Evolutionary conservation across 768 basidiomycete species (phyloP).

Genomic region (Trametopsis cervina): DNA sequence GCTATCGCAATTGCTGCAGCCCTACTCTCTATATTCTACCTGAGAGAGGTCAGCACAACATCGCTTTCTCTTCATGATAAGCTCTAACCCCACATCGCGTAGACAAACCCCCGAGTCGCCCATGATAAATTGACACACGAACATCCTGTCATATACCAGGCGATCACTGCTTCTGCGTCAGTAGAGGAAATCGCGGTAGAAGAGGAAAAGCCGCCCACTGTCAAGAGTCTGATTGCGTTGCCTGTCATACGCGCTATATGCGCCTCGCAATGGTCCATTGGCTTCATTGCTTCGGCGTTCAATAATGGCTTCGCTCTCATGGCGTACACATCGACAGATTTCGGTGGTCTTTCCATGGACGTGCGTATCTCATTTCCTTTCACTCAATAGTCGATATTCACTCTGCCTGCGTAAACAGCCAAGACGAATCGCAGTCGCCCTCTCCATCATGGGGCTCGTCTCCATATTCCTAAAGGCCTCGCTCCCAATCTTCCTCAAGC

Average conservation of each 20-base stretch:
- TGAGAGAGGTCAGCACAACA: conserved; percentile 54
- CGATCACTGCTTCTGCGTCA: too few relatives aligned
- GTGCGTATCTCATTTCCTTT: conserved; percentile 29
- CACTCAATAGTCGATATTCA: neutral
- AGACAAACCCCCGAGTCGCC: neutral
- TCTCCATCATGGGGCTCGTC: conserved; percentile 44
- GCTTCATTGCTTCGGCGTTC: conserved; percentile 48
- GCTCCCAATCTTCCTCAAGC: conserved; percentile 46
- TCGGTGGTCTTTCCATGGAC: conserved; percentile 54
- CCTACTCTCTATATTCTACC: conserved; percentile 35
- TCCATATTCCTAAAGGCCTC: conserved; percentile 46
- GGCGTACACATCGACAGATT: conserved; percentile 51
- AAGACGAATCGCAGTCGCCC: conserved; percentile 50
- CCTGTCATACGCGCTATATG: conserved; percentile 50
- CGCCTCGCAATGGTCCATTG: conserved; percentile 43
- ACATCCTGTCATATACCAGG: neutral
- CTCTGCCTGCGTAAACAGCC: conserved; percentile 27
- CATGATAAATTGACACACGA: neutral
- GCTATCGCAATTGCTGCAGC: conserved; percentile 34
- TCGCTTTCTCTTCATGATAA: too few relatives aligned
- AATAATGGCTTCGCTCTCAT: conserved; percentile 64
- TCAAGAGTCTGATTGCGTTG: conserved; percentile 34
- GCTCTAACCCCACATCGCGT: too few relatives aligned
- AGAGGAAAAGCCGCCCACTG: conserved; percentile 15
- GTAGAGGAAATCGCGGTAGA: conserved; percentile 3